Base-by-base conservation (phyloP, 148 eudicot species). In the Vaccinium vitisidaea region DNA sequence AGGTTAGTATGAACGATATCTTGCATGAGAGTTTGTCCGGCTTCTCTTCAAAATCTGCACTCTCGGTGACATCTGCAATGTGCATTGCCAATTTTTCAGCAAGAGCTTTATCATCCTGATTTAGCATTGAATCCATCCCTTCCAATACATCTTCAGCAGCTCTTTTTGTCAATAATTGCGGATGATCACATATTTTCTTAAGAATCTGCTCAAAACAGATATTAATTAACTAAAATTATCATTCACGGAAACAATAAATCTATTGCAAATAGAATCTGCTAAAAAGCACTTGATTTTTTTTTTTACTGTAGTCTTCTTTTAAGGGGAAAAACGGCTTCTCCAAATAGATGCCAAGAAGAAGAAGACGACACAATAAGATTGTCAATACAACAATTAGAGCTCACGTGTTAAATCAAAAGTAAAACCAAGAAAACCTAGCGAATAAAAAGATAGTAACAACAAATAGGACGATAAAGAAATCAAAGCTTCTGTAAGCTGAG, bases 111-210 rank as follows among this genome's bases (percentile, higher is more conserved):
- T 95, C 98, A 74, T 92, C 98, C 83, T 90, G 92, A 83, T 89
- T 89, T 43, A 89, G 87, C 85, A 89, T 88, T 30, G 94, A 90
- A 84, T 97, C 99, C 98, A 97, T 93, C 88, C 98, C 99, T 90
- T 97, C 99, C 75, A 97, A 83, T 67, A 97, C 89, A 88, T 97
- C 99, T 87, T 94, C 96, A 84, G 99, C 99, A 32, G 99, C 99
- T 91, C 98, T 91, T 88, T 97, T 97, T 78, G 99, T 97, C 84
- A 95, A 84, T 61, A 97, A 96, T 77, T 90, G 92, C 50, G 99
- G 99, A 90, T 97, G 99, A 84, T 97, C 99, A 86, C 99, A 97
- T 88, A 97, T 97, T 91, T 97, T 97, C 80, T 97, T 97, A 90
- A 97, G 83, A 80, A 97, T 95, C 99, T 97, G 92, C 19, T 18